Conservation (phyloP, 129 eudicot genomes). For the Saussurea involucrata region DNA sequence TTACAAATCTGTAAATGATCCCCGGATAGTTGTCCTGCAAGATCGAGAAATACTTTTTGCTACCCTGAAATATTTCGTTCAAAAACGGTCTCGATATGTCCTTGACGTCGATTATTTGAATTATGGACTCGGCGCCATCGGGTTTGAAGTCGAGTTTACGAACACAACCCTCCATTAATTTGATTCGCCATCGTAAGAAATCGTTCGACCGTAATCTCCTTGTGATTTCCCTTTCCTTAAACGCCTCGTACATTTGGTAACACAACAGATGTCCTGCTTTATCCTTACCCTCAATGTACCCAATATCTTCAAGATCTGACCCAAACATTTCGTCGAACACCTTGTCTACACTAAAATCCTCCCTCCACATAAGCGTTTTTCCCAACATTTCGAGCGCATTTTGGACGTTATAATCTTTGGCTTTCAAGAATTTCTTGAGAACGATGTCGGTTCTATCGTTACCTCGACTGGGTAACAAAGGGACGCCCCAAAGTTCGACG, state of each 20-base stretch:
- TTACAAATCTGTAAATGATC: conserved; percentile 55
- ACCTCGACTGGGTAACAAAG: conserved; percentile 63
- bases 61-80: conserved; percentile 48
- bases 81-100: conserved; percentile 44
- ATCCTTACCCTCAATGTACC: conserved; percentile 41
- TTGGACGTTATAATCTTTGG: conserved; percentile 50
- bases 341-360: conserved; percentile 34
- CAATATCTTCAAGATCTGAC: conserved; percentile 34
- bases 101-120: conserved; percentile 73
- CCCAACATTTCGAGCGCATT: conserved; percentile 60
- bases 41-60: conserved; percentile 41
- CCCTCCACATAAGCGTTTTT: conserved; percentile 65
- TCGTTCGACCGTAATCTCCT: conserved; percentile 30
- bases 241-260: conserved; percentile 42
- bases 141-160: conserved; percentile 38
- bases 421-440: conserved; percentile 66
- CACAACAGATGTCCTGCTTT: conserved; percentile 61
- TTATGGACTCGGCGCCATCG: conserved; percentile 51
- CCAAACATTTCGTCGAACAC: conserved; percentile 40
- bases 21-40: conserved; percentile 83
- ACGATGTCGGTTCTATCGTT: conserved; percentile 47
- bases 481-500: conserved; percentile 77
- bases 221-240: conserved; percentile 32
- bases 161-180: conserved; percentile 62
- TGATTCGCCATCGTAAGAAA: conserved; percentile 66